These are phyloP conservation scores for Athelia psychrophila DNA, from an alignment of 1,284 basidiomycete genomes.

Conservation along the genomic window DNA sequence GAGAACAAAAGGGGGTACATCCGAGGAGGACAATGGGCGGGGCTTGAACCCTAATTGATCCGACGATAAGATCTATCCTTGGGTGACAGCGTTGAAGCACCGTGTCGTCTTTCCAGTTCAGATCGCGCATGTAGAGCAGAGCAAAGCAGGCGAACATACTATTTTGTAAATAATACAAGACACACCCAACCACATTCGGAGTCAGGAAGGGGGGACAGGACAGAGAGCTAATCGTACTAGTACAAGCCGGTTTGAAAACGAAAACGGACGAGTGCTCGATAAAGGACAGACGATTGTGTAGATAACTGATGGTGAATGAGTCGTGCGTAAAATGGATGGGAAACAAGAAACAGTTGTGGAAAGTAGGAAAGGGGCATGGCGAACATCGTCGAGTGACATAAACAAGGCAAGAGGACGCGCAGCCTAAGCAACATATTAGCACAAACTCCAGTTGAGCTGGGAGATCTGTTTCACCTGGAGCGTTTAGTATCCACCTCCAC, in stretches of 20 bases:
- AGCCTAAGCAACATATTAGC: not conserved
- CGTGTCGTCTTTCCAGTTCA: too few relatives aligned
- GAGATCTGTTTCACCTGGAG: not conserved
- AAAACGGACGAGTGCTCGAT: slow-evolving; percentile 31
- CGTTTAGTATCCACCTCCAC: slow-evolving; percentile 15
- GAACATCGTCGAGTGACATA: not conserved
- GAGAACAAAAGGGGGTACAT: too few relatives aligned
- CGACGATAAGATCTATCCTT: too few relatives aligned
- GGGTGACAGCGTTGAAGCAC: too few relatives aligned
- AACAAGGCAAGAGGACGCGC: not conserved
- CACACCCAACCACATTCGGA: slow-evolving; percentile 21
- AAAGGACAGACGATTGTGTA: slow-evolving; percentile 36
- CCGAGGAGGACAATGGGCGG: too few relatives aligned
- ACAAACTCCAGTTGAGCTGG: not conserved
- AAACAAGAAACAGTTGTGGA: not conserved
- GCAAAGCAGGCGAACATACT: not conserved
- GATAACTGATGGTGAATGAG: slow-evolving; percentile 22
- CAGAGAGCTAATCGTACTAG: slow-evolving; percentile 28
- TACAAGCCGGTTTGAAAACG: slow-evolving; percentile 39
- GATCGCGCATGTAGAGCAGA: too few relatives aligned
- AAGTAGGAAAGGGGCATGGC: not conserved
- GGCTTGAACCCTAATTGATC: too few relatives aligned
- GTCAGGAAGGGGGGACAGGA: slow-evolving; percentile 9
- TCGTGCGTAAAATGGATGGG: slow-evolving; percentile 27
- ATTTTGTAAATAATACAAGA: slow-evolving; percentile 5